These are phyloP conservation scores for Letharia columbiana DNA, from an alignment of 495 filamentous ascomycete species.

Conservation along the genomic window DNA sequence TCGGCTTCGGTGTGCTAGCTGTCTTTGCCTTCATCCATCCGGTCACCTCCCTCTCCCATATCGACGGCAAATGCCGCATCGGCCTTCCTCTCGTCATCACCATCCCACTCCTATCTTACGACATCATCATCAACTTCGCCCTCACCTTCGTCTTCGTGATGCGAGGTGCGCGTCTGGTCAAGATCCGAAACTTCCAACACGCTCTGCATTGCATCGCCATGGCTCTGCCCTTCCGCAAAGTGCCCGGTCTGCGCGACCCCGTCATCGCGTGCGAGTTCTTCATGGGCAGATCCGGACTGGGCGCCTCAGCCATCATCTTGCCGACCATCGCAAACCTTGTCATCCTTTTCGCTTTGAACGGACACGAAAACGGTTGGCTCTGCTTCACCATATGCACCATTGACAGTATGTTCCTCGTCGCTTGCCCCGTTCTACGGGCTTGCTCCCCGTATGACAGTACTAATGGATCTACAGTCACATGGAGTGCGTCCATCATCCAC, in stretches of 20 bases:
- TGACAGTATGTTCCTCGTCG: slow-evolving; percentile 28
- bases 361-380: slow-evolving; percentile 31
- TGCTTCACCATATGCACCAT: slow-evolving; percentile 32
- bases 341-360: slow-evolving; percentile 25
- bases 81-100: slow-evolving; percentile 31
- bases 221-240: not conserved
- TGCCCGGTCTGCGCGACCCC: not conserved
- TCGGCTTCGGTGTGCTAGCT: slow-evolving; percentile 31
- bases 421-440: not conserved
- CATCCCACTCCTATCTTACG: slow-evolving; percentile 23
- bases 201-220: not conserved
- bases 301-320: slow-evolving; percentile 26
- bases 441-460: not conserved
- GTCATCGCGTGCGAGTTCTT: slow-evolving; percentile 21
- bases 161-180: not conserved
- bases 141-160: slow-evolving; percentile 5
- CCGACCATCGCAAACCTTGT: slow-evolving; percentile 32
- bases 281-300: slow-evolving; percentile 25
- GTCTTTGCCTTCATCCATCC: slow-evolving; percentile 30
- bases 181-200: not conserved
- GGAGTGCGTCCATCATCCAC: slow-evolving; percentile 28
- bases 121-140: slow-evolving; percentile 4
- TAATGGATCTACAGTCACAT: slow-evolving; percentile 27
- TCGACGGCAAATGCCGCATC: slow-evolving; percentile 30
- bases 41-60: slow-evolving; percentile 22